phyloP scores from a whole-genome alignment of 805 yeast genomes.

The Gaillardinia entomophila region DNA sequence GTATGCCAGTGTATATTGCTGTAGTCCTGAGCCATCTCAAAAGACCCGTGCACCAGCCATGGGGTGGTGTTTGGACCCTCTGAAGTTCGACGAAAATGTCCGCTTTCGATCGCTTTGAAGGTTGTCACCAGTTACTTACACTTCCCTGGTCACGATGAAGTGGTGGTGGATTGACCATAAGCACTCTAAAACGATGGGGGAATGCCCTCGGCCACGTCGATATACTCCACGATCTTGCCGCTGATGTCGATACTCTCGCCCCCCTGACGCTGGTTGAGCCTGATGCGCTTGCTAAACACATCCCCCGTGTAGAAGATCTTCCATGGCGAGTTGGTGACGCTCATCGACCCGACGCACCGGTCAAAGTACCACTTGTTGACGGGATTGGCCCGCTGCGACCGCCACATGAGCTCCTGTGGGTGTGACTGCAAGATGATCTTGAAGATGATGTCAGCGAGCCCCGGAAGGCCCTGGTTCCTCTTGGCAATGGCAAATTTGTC shows the following conservation, averaged over 20 bases:
- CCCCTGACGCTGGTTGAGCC: slow-evolving; percentile 3
- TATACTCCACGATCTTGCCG: slow-evolving; percentile 40
- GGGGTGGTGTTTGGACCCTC: too few relatives aligned
- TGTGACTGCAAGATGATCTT: slow-evolving; percentile 68
- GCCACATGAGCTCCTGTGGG: slow-evolving; percentile 78
- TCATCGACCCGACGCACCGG: slow-evolving; percentile 66
- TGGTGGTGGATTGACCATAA: too few relatives aligned
- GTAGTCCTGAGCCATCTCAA: too few relatives aligned
- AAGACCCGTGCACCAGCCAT: too few relatives aligned
- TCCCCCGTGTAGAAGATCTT: slow-evolving; percentile 38
- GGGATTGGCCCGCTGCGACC: slow-evolving; percentile 81
- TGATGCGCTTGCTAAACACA: slow-evolving; percentile 29
- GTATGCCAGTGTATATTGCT: too few relatives aligned
- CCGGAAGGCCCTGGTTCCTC: slow-evolving; percentile 81
- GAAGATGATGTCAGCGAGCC: slow-evolving; percentile 90
- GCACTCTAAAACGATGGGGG: slow-evolving; percentile 51
- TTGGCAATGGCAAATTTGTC: slow-evolving; percentile 92
- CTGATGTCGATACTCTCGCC: slow-evolving; percentile 16
- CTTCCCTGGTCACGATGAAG: too few relatives aligned
- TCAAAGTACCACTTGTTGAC: slow-evolving; percentile 98
- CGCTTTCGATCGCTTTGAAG: too few relatives aligned
- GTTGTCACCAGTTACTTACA: too few relatives aligned
- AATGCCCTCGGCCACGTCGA: slow-evolving; percentile 49
- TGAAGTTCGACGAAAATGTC: too few relatives aligned
- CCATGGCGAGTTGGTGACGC: slow-evolving; percentile 31